A percentile compares a stretch with the other conserved stretches of the same genome.
phyloP scores from a whole-genome alignment of 352 stramenopile genomes.

The Phytopythium kandeliae region DNA sequence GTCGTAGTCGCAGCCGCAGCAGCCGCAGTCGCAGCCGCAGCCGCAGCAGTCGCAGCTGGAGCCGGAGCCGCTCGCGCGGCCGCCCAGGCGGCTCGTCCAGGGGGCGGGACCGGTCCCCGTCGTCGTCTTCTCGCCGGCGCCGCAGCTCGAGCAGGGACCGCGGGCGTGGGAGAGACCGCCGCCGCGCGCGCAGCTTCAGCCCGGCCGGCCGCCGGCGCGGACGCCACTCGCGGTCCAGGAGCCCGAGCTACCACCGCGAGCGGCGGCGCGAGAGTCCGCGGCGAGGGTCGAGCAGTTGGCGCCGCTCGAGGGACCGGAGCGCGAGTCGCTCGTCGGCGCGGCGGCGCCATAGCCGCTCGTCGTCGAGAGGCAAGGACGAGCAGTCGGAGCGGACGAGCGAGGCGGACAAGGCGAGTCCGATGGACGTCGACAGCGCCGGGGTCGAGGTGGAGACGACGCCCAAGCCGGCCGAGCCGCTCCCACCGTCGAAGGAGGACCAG shows the following conservation, averaged over 20 bases:
- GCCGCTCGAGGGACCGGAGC: slow-evolving; percentile 1
- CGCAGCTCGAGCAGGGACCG: slow-evolving; percentile 7
- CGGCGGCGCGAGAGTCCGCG: neutral
- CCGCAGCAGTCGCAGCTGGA: slow-evolving; percentile 16
- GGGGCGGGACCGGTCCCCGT: neutral
- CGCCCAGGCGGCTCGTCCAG: slow-evolving; percentile 3
- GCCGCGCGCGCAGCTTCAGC: slow-evolving; percentile 3
- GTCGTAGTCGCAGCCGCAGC: neutral
- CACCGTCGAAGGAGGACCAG: neutral
- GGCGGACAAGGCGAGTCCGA: neutral
- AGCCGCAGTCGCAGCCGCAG: slow-evolving; percentile 10
- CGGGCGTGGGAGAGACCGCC: neutral
- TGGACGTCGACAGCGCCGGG: neutral
- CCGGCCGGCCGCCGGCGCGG: neutral
- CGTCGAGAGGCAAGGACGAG: neutral
- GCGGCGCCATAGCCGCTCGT: neutral
- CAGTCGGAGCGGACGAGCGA: neutral
- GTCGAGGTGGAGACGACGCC: neutral
- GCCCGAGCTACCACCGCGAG: neutral
- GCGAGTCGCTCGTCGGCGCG: neutral
- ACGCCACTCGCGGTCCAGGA: slow-evolving; percentile 3
- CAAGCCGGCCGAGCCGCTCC: neutral
- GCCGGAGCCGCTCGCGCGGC: neutral
- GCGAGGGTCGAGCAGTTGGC: neutral
- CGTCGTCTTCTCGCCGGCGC: neutral